These are phyloP conservation scores for Coniochaeta prunicola DNA, from an alignment of 2,329 filamentous ascomycete species.

Conservation along the genomic window DNA sequence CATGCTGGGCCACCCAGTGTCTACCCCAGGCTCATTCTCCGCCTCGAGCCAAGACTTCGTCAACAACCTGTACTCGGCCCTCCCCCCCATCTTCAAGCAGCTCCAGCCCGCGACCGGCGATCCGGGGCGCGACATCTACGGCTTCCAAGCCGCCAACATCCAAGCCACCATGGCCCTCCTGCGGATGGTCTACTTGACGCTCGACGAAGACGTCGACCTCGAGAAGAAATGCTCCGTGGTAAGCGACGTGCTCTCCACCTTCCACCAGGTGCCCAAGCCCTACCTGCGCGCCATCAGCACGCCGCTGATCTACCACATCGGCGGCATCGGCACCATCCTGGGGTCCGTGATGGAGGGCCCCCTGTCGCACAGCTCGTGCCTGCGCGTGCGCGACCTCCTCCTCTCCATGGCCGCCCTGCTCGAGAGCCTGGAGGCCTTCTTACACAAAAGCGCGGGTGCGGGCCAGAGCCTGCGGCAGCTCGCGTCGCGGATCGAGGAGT, in stretches of 20 bases:
- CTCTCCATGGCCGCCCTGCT: constrained; percentile 23
- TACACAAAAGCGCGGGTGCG: background rate
- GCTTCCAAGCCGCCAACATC: constrained; percentile 29
- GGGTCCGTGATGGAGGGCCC: constrained; percentile 24
- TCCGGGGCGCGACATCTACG: constrained; percentile 20
- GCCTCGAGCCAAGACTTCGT: constrained; percentile 6
- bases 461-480: constrained; percentile 1
- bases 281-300: constrained; percentile 22
- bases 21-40: background rate
- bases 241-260: constrained; percentile 19
- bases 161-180: constrained; percentile 24
- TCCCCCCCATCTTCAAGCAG: constrained; percentile 21
- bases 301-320: constrained; percentile 25
- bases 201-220: constrained; percentile 17
- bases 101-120: constrained; percentile 17
- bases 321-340: constrained; percentile 24
- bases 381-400: constrained; percentile 18
- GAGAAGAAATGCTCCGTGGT: constrained; percentile 22
- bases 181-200: constrained; percentile 21
- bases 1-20: background rate
- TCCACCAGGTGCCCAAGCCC: constrained; percentile 17
- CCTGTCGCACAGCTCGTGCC: constrained; percentile 20
- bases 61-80: constrained; percentile 7
- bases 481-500: background rate
- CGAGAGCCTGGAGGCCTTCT: constrained; percentile 8